A percentile compares a stretch with the other conserved stretches of the same genome.
These are phyloP conservation scores for Bremia lactucae DNA, from an alignment of 352 stramenopile genomes.

Conservation along the genomic window DNA sequence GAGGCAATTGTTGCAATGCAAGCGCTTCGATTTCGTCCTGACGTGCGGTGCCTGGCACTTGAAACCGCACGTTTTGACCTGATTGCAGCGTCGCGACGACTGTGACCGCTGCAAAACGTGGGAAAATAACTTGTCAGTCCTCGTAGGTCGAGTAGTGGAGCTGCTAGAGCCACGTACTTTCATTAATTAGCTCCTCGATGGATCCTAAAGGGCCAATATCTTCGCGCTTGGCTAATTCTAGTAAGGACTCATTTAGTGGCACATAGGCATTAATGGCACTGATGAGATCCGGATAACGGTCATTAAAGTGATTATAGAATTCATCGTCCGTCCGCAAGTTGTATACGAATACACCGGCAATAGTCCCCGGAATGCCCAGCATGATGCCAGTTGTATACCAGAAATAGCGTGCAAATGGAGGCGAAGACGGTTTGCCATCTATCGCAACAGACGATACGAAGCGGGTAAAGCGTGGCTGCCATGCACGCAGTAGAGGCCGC, in stretches of 20 bases:
- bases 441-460: conserved; percentile 4
- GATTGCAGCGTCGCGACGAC: conserved; percentile 54
- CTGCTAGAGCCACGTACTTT: conserved; percentile 33
- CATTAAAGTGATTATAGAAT: conserved; percentile 79
- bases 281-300: conserved; percentile 71
- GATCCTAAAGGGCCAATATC: conserved; percentile 59
- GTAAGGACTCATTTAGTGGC: conserved; percentile 35
- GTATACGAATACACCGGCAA: conserved; percentile 68
- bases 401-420: conserved; percentile 64
- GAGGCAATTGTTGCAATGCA: conserved; percentile 34
- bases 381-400: conserved; percentile 69
- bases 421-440: conserved; percentile 7
- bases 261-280: conserved; percentile 54
- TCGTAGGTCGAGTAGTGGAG: too few relatives aligned
- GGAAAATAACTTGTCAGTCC: neutral
- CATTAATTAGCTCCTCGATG: conserved; percentile 42
- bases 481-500: conserved; percentile 11
- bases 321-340: conserved; percentile 74
- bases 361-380: conserved; percentile 54
- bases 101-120: conserved; percentile 31
- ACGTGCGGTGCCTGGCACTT: conserved; percentile 41
- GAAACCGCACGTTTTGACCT: conserved; percentile 35
- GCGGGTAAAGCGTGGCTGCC: conserved; percentile 6
- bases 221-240: conserved; percentile 38
- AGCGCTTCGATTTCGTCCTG: conserved; percentile 56